Evolutionary conservation across 108 stramenopile species (phyloP).

Genomic region (Asterionellopsis glacialis): DNA sequence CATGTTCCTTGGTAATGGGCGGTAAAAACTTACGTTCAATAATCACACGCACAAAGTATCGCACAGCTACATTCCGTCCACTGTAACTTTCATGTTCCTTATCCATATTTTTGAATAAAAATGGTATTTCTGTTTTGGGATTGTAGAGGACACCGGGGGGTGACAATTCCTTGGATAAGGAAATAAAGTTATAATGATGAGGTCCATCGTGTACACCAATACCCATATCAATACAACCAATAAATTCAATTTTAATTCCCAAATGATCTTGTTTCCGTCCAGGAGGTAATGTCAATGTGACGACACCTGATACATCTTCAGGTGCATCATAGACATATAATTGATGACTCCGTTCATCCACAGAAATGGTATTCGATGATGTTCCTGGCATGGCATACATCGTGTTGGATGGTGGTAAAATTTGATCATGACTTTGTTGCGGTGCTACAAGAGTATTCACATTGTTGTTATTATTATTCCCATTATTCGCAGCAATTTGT

Average conservation of each 20-base stretch:
- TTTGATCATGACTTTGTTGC: not conserved
- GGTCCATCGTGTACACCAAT: conserved; percentile 74
- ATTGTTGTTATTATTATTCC: not conserved
- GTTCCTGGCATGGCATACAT: not conserved
- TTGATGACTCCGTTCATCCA: not conserved
- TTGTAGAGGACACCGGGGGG: conserved; percentile 88
- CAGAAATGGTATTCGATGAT: conserved; percentile 4
- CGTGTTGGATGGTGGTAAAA: not conserved
- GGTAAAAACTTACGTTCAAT: conserved; percentile 87
- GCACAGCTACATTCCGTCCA: conserved; percentile 93
- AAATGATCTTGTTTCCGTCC: conserved; percentile 96
- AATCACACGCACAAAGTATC: conserved; percentile 94
- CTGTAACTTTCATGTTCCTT: conserved; percentile 89
- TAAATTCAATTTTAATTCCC: conserved; percentile 95
- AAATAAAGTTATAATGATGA: conserved; percentile 89
- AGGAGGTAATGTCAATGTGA: conserved; percentile 78
- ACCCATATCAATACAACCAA: conserved; percentile 95
- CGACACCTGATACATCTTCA: conserved; percentile 81
- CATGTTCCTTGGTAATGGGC: conserved; percentile 81
- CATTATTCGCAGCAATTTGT: conserved; percentile 5
- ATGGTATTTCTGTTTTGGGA: conserved; percentile 62
- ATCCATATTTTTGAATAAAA: conserved; percentile 85
- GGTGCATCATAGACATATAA: conserved; percentile 48
- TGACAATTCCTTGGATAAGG: conserved; percentile 90
- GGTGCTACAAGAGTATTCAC: not conserved